These are phyloP conservation scores for Mentha longifolia DNA, from an alignment of 257 asterid species.

Conservation along the genomic window DNA sequence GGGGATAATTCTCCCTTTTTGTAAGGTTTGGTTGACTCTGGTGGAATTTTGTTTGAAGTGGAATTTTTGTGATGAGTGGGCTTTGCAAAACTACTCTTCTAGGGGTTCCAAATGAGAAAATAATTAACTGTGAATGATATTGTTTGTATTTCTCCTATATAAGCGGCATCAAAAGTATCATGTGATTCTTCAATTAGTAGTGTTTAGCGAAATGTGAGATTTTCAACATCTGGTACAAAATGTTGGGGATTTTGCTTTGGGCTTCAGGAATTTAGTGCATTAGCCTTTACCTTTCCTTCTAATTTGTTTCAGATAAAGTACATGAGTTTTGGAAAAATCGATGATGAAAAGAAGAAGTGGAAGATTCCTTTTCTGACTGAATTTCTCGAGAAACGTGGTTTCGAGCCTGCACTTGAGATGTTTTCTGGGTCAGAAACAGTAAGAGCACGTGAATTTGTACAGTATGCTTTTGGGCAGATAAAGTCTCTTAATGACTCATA, in stretches of 20 bases:
- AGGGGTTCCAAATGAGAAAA: too few species aligned
- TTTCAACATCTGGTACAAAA: background rate
- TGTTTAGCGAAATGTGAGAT: background rate
- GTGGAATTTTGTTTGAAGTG: too few species aligned
- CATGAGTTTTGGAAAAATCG: constrained; percentile 85
- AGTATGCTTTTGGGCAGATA: constrained; percentile 87
- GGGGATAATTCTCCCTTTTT: too few species aligned
- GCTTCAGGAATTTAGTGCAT: constrained; percentile 10
- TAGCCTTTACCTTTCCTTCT: constrained; percentile 18
- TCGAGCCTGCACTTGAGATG: constrained; percentile 81
- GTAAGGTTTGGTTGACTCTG: too few species aligned
- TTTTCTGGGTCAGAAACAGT: constrained; percentile 86
- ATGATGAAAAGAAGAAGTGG: constrained; percentile 95
- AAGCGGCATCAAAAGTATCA: too few species aligned
- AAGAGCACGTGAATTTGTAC: constrained; percentile 90
- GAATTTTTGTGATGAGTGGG: too few species aligned
- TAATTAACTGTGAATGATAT: too few species aligned
- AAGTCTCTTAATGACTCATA: constrained; percentile 74
- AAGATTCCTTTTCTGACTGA: constrained; percentile 83
- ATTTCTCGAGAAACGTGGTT: constrained; percentile 73
- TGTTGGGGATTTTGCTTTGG: background rate
- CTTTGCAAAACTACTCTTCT: too few species aligned
- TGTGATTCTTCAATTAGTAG: background rate
- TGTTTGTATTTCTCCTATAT: too few species aligned
- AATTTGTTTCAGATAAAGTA: constrained; percentile 67